These are phyloP conservation scores for Camellia granthamiana DNA, from an alignment of 148 eudicot genomes.

Conservation along the genomic window DNA sequence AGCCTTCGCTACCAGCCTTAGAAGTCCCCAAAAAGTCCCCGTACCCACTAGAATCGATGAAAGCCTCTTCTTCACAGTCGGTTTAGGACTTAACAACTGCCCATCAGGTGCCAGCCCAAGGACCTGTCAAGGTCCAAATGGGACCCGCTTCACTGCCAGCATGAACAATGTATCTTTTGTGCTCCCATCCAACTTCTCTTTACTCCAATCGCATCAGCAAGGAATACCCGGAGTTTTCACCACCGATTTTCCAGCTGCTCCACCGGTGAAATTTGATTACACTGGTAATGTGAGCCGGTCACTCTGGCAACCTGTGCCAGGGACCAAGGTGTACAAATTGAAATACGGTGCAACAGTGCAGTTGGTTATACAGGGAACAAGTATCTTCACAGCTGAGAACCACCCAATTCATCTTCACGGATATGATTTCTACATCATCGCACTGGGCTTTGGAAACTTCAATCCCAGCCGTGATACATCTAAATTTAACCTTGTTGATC, in stretches of 20 bases:
- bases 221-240: slow-evolving; percentile 70
- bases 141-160: slow-evolving; percentile 76
- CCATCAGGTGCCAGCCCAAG: slow-evolving; percentile 42
- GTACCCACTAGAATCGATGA: slow-evolving; percentile 69
- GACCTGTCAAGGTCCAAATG: slow-evolving; percentile 86
- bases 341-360: slow-evolving; percentile 78
- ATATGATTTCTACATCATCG: slow-evolving; percentile 81
- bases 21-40: slow-evolving; percentile 45
- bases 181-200: slow-evolving; percentile 65
- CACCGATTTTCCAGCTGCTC: slow-evolving; percentile 64
- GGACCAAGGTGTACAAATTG: slow-evolving; percentile 57
- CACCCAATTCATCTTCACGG: slow-evolving; percentile 98
- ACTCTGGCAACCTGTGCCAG: slow-evolving; percentile 71
- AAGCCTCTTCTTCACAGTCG: slow-evolving; percentile 62
- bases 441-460: slow-evolving; percentile 80
- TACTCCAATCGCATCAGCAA: slow-evolving; percentile 69
- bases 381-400: slow-evolving; percentile 71
- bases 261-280: slow-evolving; percentile 71
- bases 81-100: slow-evolving; percentile 68
- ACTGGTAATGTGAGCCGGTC: slow-evolving; percentile 84
- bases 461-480: slow-evolving; percentile 48
- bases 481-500: slow-evolving; percentile 85
- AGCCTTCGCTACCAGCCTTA: slow-evolving; percentile 52
- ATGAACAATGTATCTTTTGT: slow-evolving; percentile 86
- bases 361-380: slow-evolving; percentile 77